Percentiles rank a stretch among this genome's conserved stretches.
These are phyloP conservation scores for Tilletia walkeri DNA, from an alignment of 1,284 basidiomycete genomes.

Conservation along the genomic window DNA sequence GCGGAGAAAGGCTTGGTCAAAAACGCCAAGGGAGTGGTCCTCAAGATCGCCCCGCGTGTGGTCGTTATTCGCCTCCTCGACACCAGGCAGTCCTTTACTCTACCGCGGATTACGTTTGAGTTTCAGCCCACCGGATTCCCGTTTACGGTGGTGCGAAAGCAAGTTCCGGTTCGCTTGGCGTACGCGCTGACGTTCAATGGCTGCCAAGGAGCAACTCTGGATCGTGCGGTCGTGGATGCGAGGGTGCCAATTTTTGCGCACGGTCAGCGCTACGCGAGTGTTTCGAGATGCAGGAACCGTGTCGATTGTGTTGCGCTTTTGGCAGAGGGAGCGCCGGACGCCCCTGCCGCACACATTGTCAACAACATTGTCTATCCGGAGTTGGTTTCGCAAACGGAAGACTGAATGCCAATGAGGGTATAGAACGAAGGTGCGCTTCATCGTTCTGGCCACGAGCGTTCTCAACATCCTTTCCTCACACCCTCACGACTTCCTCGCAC, in stretches of 20 bases:
- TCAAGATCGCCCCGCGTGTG: not conserved
- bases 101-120: not conserved
- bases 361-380: slow-evolving; percentile 1
- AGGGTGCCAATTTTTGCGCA: not conserved
- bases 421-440: not conserved
- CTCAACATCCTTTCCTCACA: not conserved
- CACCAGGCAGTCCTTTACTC: not conserved
- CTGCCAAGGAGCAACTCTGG: not conserved
- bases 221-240: not conserved
- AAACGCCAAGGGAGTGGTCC: not conserved
- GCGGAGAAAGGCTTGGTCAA: not conserved
- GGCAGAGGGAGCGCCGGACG: not conserved
- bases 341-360: not conserved
- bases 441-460: not conserved
- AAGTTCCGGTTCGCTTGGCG: not conserved
- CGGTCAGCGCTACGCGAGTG: not conserved
- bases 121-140: not conserved
- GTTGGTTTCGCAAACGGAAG: not conserved
- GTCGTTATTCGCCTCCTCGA: not conserved
- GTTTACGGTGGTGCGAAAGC: not conserved
- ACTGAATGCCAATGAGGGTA: not conserved
- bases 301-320: not conserved
- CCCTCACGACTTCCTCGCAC: not conserved
- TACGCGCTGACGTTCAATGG: slow-evolving; percentile 4
- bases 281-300: not conserved